These are phyloP conservation scores for Trichocladium antarcticum DNA, from an alignment of 495 filamentous ascomycete genomes.

Conservation along the genomic window DNA sequence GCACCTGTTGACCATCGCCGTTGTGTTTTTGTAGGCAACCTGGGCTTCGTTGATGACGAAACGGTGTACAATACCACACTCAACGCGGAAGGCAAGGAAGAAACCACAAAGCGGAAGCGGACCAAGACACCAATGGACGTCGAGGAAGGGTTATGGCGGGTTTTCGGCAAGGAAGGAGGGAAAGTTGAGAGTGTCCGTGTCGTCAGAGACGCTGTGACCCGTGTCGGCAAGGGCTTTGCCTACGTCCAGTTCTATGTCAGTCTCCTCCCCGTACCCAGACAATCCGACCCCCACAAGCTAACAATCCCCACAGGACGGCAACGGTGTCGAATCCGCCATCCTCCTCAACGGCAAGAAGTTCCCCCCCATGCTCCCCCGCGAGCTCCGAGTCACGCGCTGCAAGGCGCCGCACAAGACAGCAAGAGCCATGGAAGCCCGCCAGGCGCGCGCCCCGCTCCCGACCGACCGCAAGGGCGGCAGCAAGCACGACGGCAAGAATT, in stretches of 20 bases:
- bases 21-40: conserved; percentile 94
- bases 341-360: conserved; percentile 82
- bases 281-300: background rate
- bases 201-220: conserved; percentile 76
- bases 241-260: conserved; percentile 84
- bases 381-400: conserved; percentile 75
- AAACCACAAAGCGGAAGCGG: conserved; percentile 51
- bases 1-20: conserved; percentile 67
- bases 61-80: conserved; percentile 48
- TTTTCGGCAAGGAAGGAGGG: conserved; percentile 62
- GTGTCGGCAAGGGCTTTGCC: conserved; percentile 93
- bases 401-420: conserved; percentile 64
- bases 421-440: conserved; percentile 29
- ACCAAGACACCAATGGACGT: conserved; percentile 66
- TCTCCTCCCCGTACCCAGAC: background rate
- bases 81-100: conserved; percentile 37
- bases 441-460: background rate
- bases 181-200: conserved; percentile 88
- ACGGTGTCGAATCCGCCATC: conserved; percentile 78
- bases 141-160: conserved; percentile 91
- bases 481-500: conserved; percentile 16
- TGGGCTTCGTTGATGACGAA: conserved; percentile 89
- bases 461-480: conserved; percentile 6
- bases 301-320: conserved; percentile 49
- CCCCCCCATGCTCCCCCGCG: conserved; percentile 79